A percentile compares a stretch with the other conserved stretches of the same genome.
These are phyloP conservation scores for Globisporangium spinosum DNA, from an alignment of 352 stramenopile genomes.

Conservation along the genomic window DNA sequence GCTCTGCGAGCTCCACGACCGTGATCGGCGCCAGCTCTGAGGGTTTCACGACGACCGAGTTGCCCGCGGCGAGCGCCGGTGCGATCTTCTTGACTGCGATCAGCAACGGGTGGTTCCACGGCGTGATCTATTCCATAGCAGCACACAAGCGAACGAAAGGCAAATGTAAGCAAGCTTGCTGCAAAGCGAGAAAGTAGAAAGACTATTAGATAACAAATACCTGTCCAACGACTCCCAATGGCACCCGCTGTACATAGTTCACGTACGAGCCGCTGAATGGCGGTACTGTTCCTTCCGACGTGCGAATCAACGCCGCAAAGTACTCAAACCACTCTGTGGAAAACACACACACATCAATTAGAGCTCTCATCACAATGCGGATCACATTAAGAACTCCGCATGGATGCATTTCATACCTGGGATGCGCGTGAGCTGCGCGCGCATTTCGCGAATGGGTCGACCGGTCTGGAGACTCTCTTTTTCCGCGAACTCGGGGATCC, in stretches of 20 bases:
- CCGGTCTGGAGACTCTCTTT: slow-evolving; percentile 62
- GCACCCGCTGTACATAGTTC: slow-evolving; percentile 50
- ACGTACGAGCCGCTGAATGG: slow-evolving; percentile 57
- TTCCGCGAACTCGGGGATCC: slow-evolving; percentile 45
- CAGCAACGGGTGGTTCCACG: slow-evolving; percentile 80
- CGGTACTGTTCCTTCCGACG: slow-evolving; percentile 55
- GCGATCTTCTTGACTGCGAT: slow-evolving; percentile 76
- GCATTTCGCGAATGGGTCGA: slow-evolving; percentile 59
- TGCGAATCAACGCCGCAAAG: slow-evolving; percentile 68
- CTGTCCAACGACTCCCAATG: slow-evolving; percentile 60
- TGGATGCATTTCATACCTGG: slow-evolving; percentile 22
- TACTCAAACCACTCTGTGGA: slow-evolving; percentile 79
- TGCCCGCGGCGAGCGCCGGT: slow-evolving; percentile 65
- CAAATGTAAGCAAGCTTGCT: slow-evolving; percentile 1
- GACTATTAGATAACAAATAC: slow-evolving; percentile 12
- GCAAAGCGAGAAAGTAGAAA: neutral
- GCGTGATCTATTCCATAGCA: slow-evolving; percentile 44
- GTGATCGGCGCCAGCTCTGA: slow-evolving; percentile 76
- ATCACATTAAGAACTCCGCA: neutral
- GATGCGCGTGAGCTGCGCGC: slow-evolving; percentile 41
- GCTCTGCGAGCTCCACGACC: slow-evolving; percentile 40
- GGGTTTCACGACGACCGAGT: slow-evolving; percentile 84
- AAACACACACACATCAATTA: neutral
- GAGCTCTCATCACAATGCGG: neutral
- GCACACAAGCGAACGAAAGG: neutral